Base-by-base conservation (phyloP, 441 rosid species). In the Croton laevigatus region DNA sequence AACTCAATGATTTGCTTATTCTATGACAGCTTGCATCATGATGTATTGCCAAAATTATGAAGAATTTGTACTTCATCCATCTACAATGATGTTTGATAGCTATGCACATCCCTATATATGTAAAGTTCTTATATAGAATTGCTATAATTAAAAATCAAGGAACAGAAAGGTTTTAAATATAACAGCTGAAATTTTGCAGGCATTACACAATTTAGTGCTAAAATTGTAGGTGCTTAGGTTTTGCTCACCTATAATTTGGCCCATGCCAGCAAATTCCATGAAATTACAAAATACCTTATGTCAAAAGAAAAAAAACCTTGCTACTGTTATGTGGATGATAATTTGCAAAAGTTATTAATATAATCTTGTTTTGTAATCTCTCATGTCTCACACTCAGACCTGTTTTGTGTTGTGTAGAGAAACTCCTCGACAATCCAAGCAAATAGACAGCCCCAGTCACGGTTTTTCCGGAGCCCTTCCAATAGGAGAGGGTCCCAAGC, bases 401-500 rank as follows among this genome's bases (percentile, higher is more conserved):
- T 66, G 8, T 55, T 71, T 66, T 81, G 59, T 40, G 20, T 68
- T 69, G 37, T 64, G 61, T 46, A 88, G 92, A 76, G 88, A 77
- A 73, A 67, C 80, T 72, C 82, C 55, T 73, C 81, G 65, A 59
- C 59, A 62, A 48, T 69, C 17, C 81, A 75, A 69, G 59, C 83
- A 51, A 73, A 73, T 53, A 76, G 87, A 77, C 89, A 74, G 65
- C 78, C 82, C 62, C 81, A 42, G 72, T 76, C 74, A 34, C 84
- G 68, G 69, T 64, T 79, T 68, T 80, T 75, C 59, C 89, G 59
- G 53, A 71, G 71, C 73, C 66, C 87, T 76, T 73, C 82, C 44
- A 81, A 81, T 74, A 81, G 97, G 79, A 84, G 92, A 79, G 68
- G 76, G 14, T 57, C 73, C 69, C 86, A 78, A 65, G 71, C 73